Percentiles rank a stretch among this genome's conserved stretches.
These are phyloP conservation scores for Aspergillus bertholletiae DNA, from an alignment of 495 filamentous ascomycete species.

Conservation along the genomic window DNA sequence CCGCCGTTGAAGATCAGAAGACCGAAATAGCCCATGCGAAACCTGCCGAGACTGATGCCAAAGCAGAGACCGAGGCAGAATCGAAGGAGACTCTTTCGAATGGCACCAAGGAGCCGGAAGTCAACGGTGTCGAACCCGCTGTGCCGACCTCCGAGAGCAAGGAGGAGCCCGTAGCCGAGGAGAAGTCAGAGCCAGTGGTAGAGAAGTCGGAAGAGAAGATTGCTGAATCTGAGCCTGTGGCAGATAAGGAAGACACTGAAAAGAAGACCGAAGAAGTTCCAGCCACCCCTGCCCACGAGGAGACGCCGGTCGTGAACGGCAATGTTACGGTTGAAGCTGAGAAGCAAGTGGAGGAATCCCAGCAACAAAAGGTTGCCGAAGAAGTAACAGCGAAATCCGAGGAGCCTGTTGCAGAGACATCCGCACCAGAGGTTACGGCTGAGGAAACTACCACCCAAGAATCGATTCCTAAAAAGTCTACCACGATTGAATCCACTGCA, in stretches of 20 bases:
- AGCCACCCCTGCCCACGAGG: constrained; percentile 3
- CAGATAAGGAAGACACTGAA: neutral
- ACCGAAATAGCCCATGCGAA: constrained; percentile 6
- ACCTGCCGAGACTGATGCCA: neutral
- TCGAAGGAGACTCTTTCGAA: constrained; percentile 5
- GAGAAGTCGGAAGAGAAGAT: neutral
- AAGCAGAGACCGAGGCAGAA: constrained; percentile 1
- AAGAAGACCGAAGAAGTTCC: constrained; percentile 6
- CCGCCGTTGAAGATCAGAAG: constrained; percentile 9
- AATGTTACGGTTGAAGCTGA: neutral
- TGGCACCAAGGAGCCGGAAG: constrained; percentile 4
- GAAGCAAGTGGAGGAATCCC: neutral
- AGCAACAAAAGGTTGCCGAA: constrained; percentile 13
- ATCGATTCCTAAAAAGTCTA: neutral
- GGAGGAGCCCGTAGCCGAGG: neutral
- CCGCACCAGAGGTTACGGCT: neutral
- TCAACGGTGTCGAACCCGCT: constrained; percentile 10
- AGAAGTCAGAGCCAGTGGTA: neutral
- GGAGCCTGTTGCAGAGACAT: constrained; percentile 4
- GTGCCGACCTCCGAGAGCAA: constrained; percentile 4
- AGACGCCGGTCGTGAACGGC: neutral
- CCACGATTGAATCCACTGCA: neutral
- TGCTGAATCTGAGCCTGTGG: neutral
- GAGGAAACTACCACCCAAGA: constrained; percentile 7
- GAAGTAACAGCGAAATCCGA: neutral